Conservation (phyloP, 192 early-diverging fungal species). For the Entomortierella lignicola region DNA sequence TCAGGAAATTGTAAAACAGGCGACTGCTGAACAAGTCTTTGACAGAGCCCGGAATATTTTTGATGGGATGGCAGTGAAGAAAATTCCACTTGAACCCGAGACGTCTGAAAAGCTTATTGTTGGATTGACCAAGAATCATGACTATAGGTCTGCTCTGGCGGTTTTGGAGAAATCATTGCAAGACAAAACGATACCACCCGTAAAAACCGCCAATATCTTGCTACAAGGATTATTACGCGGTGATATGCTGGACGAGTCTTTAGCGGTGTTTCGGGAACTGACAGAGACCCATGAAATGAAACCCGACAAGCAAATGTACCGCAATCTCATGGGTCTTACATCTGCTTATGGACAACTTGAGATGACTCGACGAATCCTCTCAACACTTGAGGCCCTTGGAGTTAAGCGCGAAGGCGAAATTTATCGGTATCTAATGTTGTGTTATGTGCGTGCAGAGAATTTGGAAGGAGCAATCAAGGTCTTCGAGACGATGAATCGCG, state of each 20-base stretch:
- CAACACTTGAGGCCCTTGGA: constrained; percentile 19
- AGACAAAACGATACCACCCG: constrained; percentile 22
- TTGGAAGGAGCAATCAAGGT: constrained; percentile 30
- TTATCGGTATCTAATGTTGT: constrained; percentile 27
- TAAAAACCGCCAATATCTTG: constrained; percentile 25
- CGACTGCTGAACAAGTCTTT: constrained; percentile 10
- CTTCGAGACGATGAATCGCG: constrained; percentile 37
- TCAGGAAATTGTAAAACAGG: constrained; percentile 27
- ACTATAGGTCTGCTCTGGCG: constrained; percentile 9
- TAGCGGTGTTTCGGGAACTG: constrained; percentile 31
- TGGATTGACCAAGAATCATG: constrained; percentile 5
- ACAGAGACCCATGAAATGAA: constrained; percentile 36
- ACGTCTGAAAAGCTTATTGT: constrained; percentile 12
- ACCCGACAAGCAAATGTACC: constrained; percentile 23
- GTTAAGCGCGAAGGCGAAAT: constrained; percentile 24
- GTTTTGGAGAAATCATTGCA: constrained; percentile 19
- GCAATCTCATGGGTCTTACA: constrained; percentile 18
- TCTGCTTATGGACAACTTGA: constrained; percentile 27
- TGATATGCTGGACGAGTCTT: constrained; percentile 34
- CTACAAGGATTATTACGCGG: constrained; percentile 16
- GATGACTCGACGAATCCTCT: constrained; percentile 39
- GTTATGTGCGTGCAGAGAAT: constrained; percentile 35
- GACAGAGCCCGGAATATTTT: constrained; percentile 16
- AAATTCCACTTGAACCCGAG: not conserved
- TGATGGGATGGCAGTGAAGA: constrained; percentile 13